phyloP scores from a whole-genome alignment of 495 filamentous ascomycete genomes.

The Podospora pseudocomata region DNA sequence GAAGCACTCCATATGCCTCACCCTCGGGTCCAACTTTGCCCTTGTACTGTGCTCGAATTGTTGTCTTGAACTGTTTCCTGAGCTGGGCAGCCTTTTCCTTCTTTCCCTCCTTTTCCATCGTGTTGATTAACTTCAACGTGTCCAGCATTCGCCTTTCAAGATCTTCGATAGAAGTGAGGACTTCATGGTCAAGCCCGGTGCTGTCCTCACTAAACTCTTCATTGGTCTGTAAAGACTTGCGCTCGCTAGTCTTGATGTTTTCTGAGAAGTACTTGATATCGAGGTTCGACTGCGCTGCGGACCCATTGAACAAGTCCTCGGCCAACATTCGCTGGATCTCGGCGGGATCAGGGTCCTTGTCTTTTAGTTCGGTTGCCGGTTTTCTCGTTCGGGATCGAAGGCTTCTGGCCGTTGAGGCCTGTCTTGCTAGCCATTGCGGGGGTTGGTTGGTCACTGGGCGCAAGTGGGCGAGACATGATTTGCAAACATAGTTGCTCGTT shows the following conservation, averaged over 20 bases:
- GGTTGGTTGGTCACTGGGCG: slow-evolving; percentile 16
- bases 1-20: slow-evolving; percentile 24
- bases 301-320: slow-evolving; percentile 12
- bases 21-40: slow-evolving; percentile 30
- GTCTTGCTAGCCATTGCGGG: slow-evolving; percentile 23
- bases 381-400: slow-evolving; percentile 10
- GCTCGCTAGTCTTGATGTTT: slow-evolving; percentile 36
- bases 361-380: not conserved
- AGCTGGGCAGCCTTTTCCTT: slow-evolving; percentile 36
- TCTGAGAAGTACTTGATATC: slow-evolving; percentile 44
- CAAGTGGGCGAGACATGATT: slow-evolving; percentile 31
- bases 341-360: slow-evolving; percentile 10
- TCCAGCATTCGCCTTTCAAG: slow-evolving; percentile 54
- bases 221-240: slow-evolving; percentile 31
- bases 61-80: slow-evolving; percentile 32
- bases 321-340: slow-evolving; percentile 13
- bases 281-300: slow-evolving; percentile 12
- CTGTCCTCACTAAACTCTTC: slow-evolving; percentile 40
- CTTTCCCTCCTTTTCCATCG: slow-evolving; percentile 36
- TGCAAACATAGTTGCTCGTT: slow-evolving; percentile 34
- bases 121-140: slow-evolving; percentile 35
- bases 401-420: slow-evolving; percentile 16
- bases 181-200: slow-evolving; percentile 43
- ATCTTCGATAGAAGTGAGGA: slow-evolving; percentile 40
- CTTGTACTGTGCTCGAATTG: slow-evolving; percentile 37